Evolutionary conservation across 163 green algal genomes (phyloP).

Genomic region (Scenedesmus sp.): DNA sequence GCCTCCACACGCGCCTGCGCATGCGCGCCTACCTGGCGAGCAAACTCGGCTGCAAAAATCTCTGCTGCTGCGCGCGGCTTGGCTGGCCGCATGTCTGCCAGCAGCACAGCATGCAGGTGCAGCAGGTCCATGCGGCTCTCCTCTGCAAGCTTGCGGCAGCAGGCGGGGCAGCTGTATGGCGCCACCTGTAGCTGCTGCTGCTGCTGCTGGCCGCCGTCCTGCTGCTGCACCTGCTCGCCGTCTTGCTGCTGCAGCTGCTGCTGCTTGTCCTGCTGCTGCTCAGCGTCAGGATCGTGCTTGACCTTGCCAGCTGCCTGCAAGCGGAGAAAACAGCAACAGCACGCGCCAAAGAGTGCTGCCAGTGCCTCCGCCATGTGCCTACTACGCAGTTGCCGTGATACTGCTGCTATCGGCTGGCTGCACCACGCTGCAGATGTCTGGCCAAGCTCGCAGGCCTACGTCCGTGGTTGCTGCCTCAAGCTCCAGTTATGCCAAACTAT

Average conservation of each 20-base stretch:
- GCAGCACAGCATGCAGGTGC: conserved; percentile 33
- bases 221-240: neutral
- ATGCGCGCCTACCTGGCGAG: conserved; percentile 1
- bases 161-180: conserved; percentile 31
- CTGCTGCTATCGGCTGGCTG: too few species aligned
- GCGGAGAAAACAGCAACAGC: neutral
- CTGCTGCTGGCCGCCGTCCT: neutral
- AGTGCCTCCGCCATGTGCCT: neutral
- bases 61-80: conserved; percentile 39
- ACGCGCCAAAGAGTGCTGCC: neutral
- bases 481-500: too few species aligned
- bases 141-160: conserved; percentile 29
- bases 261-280: conserved; percentile 30
- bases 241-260: conserved; percentile 13
- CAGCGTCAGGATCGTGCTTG: neutral
- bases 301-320: conserved; percentile 2
- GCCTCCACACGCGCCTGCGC: neutral
- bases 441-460: too few species aligned
- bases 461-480: too few species aligned
- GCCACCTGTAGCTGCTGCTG: neutral
- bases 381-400: neutral
- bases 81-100: conserved; percentile 33
- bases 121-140: conserved; percentile 41
- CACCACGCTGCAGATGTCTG: neutral
- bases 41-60: conserved; percentile 36